A percentile compares a stretch with the other conserved stretches of the same genome.
phyloP scores from a whole-genome alignment of 306 rosid genomes.

The Vigna unguiculata region DNA sequence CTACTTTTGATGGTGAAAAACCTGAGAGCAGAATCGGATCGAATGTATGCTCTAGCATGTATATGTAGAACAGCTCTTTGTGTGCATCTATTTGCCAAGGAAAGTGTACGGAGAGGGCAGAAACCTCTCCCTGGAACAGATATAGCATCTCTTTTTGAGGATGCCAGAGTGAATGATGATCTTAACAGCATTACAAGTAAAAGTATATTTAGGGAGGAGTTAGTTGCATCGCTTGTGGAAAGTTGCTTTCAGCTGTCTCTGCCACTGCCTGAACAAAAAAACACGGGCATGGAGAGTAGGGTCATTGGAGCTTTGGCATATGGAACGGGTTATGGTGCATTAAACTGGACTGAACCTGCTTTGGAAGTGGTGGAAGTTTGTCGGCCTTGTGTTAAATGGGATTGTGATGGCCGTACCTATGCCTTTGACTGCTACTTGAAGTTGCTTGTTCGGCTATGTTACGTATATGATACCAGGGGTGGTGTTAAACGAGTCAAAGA shows the following conservation, averaged over 20 bases:
- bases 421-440: slow-evolving; percentile 97
- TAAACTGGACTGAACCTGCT: slow-evolving; percentile 99
- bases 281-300: slow-evolving; percentile 94
- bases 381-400: slow-evolving; percentile 98
- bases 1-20: slow-evolving; percentile 94
- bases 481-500: slow-evolving; percentile 97
- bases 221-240: slow-evolving; percentile 95
- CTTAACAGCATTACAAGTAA: slow-evolving; percentile 86
- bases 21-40: slow-evolving; percentile 98
- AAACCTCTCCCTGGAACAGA: slow-evolving; percentile 99
- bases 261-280: slow-evolving; percentile 96
- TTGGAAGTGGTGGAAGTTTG: slow-evolving; percentile 98
- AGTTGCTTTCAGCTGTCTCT: slow-evolving; percentile 98
- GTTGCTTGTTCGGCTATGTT: slow-evolving; percentile 94
- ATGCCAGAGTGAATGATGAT: slow-evolving; percentile 86
- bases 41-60: slow-evolving; percentile 97
- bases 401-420: slow-evolving; percentile 96
- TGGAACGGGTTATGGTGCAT: slow-evolving; percentile 99
- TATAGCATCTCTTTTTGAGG: slow-evolving; percentile 98
- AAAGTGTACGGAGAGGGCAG: slow-evolving; percentile 98
- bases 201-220: slow-evolving; percentile 94
- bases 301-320: slow-evolving; percentile 99
- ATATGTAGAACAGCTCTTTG: slow-evolving; percentile 99
- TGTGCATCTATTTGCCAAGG: slow-evolving; percentile 98
- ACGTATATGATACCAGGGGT: slow-evolving; percentile 90